Conservation (phyloP, 2,329 filamentous ascomycete genomes). For the Nothophoma quercina region DNA sequence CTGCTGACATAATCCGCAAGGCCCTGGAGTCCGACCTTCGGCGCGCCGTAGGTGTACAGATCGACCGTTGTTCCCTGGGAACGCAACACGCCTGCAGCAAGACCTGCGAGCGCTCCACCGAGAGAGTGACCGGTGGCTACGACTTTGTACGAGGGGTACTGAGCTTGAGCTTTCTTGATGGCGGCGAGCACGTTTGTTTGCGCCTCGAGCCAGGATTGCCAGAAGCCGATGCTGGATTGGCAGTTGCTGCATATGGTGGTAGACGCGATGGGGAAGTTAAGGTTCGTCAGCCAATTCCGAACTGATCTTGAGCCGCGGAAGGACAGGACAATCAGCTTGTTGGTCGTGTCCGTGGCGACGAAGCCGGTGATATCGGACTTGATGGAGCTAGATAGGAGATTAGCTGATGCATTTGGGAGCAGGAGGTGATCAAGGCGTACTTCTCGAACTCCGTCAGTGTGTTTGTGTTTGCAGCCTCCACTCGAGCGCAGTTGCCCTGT, state of each 20-base stretch:
- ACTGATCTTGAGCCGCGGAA: slow-evolving; percentile 67
- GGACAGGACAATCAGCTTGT: slow-evolving; percentile 64
- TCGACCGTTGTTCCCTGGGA: slow-evolving; percentile 58
- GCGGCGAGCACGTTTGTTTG: slow-evolving; percentile 51
- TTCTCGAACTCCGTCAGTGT: slow-evolving; percentile 59
- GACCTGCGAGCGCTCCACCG: slow-evolving; percentile 68
- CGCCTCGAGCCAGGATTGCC: slow-evolving; percentile 65
- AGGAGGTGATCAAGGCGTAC: slow-evolving; percentile 39
- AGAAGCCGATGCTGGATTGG: slow-evolving; percentile 66
- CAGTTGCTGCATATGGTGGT: slow-evolving; percentile 58
- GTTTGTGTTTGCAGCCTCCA: slow-evolving; percentile 56
- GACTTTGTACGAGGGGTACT: slow-evolving; percentile 62
- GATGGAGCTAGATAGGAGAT: slow-evolving; percentile 32
- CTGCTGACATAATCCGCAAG: slow-evolving; percentile 63
- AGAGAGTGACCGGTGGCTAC: slow-evolving; percentile 73
- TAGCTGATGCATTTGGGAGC: not conserved
- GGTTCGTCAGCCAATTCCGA: slow-evolving; percentile 68
- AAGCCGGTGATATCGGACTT: slow-evolving; percentile 57
- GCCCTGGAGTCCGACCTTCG: slow-evolving; percentile 67
- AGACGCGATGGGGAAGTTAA: slow-evolving; percentile 53
- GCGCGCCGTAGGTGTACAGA: slow-evolving; percentile 72
- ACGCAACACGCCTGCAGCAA: slow-evolving; percentile 67
- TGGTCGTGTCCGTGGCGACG: slow-evolving; percentile 56
- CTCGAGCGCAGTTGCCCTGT: slow-evolving; percentile 56
- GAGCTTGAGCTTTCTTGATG: slow-evolving; percentile 54